Evolutionary conservation across 2,329 filamentous ascomycete species (phyloP).

Genomic region (Acephala macrosclerotiorum): DNA sequence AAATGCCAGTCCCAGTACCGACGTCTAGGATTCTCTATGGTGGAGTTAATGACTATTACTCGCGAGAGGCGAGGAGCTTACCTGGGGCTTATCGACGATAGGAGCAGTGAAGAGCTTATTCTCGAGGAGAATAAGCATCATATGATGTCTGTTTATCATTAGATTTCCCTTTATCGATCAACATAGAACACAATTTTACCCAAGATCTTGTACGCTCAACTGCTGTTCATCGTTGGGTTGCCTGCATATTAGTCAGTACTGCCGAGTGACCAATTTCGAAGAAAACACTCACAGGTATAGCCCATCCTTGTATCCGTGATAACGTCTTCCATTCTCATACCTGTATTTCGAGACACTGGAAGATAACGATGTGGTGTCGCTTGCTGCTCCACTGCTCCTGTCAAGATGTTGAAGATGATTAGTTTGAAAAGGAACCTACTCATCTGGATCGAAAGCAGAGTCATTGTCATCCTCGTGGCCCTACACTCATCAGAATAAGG

Average conservation of each 20-base stretch:
- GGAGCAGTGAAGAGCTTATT: conserved; percentile 39
- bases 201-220: conserved; percentile 12
- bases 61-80: neutral
- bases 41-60: conserved; percentile 1
- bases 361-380: conserved; percentile 45
- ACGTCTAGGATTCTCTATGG: conserved; percentile 48
- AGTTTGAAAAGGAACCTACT: neutral
- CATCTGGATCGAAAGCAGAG: conserved; percentile 14
- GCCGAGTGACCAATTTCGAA: neutral
- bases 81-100: conserved; percentile 39
- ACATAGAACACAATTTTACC: neutral
- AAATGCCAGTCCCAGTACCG: conserved; percentile 53
- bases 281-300: conserved; percentile 39
- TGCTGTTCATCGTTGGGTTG: conserved; percentile 43
- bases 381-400: conserved; percentile 1
- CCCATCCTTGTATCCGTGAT: conserved; percentile 55
- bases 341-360: conserved; percentile 41
- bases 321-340: conserved; percentile 56
- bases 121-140: conserved; percentile 34
- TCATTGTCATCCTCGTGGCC: neutral
- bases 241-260: conserved; percentile 23
- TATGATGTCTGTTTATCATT: conserved; percentile 40
- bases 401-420: neutral
- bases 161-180: neutral
- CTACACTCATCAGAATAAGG: too few species aligned